Conservation (phyloP, 2,329 filamentous ascomycete species). For the Apiospora hydei region DNA sequence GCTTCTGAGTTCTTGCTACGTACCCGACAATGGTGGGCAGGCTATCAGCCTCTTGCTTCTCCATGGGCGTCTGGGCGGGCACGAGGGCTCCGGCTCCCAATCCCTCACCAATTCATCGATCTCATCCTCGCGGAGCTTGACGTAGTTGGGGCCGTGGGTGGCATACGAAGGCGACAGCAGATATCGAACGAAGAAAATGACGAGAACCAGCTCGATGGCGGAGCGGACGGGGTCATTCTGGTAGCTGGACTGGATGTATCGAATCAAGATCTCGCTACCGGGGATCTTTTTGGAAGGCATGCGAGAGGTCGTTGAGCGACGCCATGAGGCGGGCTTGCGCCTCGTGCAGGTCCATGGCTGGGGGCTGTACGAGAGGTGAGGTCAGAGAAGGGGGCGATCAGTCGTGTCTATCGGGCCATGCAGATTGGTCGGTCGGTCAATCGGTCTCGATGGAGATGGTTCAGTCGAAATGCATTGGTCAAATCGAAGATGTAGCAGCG, state of each 20-base stretch:
- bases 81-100: slow-evolving; percentile 96
- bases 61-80: slow-evolving; percentile 72
- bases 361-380: slow-evolving; percentile 3
- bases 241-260: slow-evolving; percentile 97
- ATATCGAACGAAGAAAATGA: slow-evolving; percentile 95
- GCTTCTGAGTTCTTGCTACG: slow-evolving; percentile 30
- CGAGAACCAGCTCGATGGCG: slow-evolving; percentile 89
- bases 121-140: slow-evolving; percentile 91
- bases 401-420: slow-evolving; percentile 14
- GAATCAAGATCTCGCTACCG: slow-evolving; percentile 90
- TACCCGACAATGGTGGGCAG: slow-evolving; percentile 89
- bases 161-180: slow-evolving; percentile 91
- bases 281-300: slow-evolving; percentile 89
- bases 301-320: slow-evolving; percentile 59
- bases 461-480: neutral
- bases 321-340: slow-evolving; percentile 61
- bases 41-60: slow-evolving; percentile 84
- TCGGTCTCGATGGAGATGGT: neutral
- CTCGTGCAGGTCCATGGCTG: slow-evolving; percentile 68
- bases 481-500: neutral
- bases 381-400: neutral
- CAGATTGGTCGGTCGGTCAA: slow-evolving; percentile 2
- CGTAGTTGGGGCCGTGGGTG: slow-evolving; percentile 87
- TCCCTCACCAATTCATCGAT: slow-evolving; percentile 97
- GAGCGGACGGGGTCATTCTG: slow-evolving; percentile 96